Evolutionary conservation across 192 early-diverging fungal genomes (phyloP), one percentile per base, ranked within the genome.

Genomic region (Paraglomus occultum): DNA sequence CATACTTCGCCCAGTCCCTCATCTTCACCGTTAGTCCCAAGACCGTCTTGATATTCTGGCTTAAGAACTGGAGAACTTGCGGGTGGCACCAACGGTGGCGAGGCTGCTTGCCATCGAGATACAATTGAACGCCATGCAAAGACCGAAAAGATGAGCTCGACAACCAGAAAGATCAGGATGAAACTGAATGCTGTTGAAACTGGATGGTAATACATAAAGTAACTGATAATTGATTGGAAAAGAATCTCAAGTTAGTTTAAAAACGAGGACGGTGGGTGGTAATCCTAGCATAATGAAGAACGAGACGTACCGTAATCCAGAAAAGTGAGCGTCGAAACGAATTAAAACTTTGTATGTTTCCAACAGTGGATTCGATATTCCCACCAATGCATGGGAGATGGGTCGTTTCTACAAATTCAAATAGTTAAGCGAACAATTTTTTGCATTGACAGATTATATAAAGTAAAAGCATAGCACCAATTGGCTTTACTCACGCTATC

Each of bases 161-260:
- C 78, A 18, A 73, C 72, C 38, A 81, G 68, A 46, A 85, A 85
- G 7, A 81, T 45, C 0, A 60, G 22, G 38, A 77, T 81, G 46
- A 83, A 85, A 5, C 73, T 67, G 44, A 82, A 47, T 1, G 77
- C 81, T 0, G 83, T 83, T 6, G 74, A 51, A n/a, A 81, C 20
- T 31, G 73, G 73, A 59, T 76, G 77, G 48, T 81, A 78, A 67
- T 83, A 85, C 83, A 85, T 85, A 23, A 81, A 83, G 17, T 81
- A 85, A 40, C 83, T 81, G 42, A 14, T 14, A 7, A 60, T 11
- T n/a, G 18, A 31, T 55, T 20, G 3, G 18, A 17, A 60, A n/a
- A 51, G 17, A 15, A n/a, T 20, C n/a, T n/a, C 43, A 44, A 5
- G 12, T 45, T 49, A 14, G 14, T 40, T 63, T n/a, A 54, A 17